Evolutionary conservation across 192 early-diverging fungal genomes (phyloP).

Genomic region (Cladochytrium replicatum): DNA sequence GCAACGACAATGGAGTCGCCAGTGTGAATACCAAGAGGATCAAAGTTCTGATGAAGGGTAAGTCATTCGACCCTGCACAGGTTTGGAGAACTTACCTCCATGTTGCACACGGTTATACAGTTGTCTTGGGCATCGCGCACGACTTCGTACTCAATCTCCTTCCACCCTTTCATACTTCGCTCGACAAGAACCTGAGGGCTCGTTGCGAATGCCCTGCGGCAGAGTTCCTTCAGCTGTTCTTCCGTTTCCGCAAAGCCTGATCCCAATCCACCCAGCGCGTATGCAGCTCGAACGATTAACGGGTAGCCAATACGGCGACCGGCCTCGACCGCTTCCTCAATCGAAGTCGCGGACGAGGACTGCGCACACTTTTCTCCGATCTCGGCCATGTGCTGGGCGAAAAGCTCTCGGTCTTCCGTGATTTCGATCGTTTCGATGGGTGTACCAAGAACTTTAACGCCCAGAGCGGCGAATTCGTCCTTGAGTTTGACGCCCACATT

Average conservation of each 20-base stretch:
- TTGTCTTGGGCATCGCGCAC: conserved; percentile 91
- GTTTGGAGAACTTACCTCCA: conserved; percentile 71
- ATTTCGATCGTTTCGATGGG: conserved; percentile 90
- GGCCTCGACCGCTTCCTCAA: conserved; percentile 79
- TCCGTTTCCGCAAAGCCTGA: conserved; percentile 94
- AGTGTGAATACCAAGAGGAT: conserved; percentile 98
- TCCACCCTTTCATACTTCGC: conserved; percentile 98
- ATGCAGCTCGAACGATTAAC: conserved; percentile 92
- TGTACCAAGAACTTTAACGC: conserved; percentile 88
- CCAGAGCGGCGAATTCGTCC: conserved; percentile 80
- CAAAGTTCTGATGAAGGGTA: conserved; percentile 73
- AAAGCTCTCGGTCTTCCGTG: conserved; percentile 95
- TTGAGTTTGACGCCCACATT: conserved; percentile 91
- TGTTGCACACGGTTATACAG: conserved; percentile 99
- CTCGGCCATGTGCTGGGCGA: conserved; percentile 73
- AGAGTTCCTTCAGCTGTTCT: conserved; percentile 67
- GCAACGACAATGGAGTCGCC: conserved; percentile 98
- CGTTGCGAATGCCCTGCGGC: conserved; percentile 78
- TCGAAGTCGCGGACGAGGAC: conserved; percentile 66
- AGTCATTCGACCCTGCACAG: not conserved
- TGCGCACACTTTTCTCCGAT: conserved; percentile 90
- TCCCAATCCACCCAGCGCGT: conserved; percentile 90
- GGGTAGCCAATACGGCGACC: conserved; percentile 88
- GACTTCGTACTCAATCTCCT: conserved; percentile 98
- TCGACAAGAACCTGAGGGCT: conserved; percentile 94